Conservation (phyloP, 768 basidiomycete species). For the Psilocybe azurescens region DNA sequence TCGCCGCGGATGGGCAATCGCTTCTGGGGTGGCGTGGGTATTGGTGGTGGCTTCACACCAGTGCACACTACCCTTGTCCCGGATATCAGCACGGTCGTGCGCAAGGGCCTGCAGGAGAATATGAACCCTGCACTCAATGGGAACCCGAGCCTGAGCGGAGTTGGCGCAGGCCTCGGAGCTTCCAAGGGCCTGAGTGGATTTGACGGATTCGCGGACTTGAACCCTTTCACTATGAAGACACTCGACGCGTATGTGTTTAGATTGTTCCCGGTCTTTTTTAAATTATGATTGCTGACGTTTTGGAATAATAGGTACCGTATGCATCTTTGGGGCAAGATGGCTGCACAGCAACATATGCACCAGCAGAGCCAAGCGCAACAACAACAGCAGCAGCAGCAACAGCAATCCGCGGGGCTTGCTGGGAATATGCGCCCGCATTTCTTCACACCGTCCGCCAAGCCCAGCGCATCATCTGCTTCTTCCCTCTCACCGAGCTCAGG, state of each 20-base stretch:
- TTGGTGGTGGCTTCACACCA: conserved; percentile 70
- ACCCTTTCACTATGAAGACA: conserved; percentile 87
- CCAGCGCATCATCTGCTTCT: conserved; percentile 15
- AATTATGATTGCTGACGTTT: conserved; percentile 10
- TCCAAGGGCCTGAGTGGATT: conserved; percentile 50
- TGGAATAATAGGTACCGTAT: conserved; percentile 66
- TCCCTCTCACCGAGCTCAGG: neutral
- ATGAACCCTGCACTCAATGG: conserved; percentile 76
- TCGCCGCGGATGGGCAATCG: conserved; percentile 57
- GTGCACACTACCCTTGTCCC: conserved; percentile 87
- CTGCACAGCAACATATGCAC: conserved; percentile 62
- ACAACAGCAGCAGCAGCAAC: conserved; percentile 25
- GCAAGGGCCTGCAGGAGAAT: conserved; percentile 65
- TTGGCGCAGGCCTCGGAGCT: conserved; percentile 15
- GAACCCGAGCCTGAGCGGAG: conserved; percentile 16
- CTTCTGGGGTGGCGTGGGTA: conserved; percentile 82
- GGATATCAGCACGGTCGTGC: conserved; percentile 47
- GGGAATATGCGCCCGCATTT: conserved; percentile 44
- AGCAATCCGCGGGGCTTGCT: conserved; percentile 43
- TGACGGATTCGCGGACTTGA: conserved; percentile 79
- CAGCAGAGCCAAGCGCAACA: conserved; percentile 42
- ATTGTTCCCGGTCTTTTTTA: conserved; percentile 11
- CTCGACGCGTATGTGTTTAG: conserved; percentile 70
- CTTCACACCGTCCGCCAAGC: conserved; percentile 29
- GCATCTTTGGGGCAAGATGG: conserved; percentile 94